phyloP scores from a whole-genome alignment of 2,329 filamentous ascomycete genomes.

The Hysterium pulicare region DNA sequence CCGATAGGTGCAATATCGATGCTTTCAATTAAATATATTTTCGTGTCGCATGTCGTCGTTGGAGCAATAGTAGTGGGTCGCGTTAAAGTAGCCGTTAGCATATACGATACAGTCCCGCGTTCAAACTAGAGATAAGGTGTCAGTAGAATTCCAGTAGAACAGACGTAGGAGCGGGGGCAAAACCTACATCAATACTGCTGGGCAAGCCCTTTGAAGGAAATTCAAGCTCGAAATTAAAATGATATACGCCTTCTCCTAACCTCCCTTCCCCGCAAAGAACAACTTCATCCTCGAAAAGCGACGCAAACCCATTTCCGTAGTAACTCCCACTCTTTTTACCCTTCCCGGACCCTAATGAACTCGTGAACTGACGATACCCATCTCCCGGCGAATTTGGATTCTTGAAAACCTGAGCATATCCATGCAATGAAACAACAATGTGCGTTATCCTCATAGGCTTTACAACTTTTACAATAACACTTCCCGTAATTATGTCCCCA shows the following conservation, averaged over 20 bases:
- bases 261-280: constrained; percentile 76
- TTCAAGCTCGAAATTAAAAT: constrained; percentile 73
- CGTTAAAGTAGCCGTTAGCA: constrained; percentile 85
- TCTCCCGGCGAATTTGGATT: constrained; percentile 61
- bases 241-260: constrained; percentile 69
- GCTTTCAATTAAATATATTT: constrained; percentile 73
- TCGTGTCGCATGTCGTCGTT: constrained; percentile 74
- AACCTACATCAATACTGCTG: constrained; percentile 89
- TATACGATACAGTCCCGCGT: constrained; percentile 86
- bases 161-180: constrained; percentile 5
- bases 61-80: constrained; percentile 82
- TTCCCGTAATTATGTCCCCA: constrained; percentile 70
- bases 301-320: constrained; percentile 74
- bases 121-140: constrained; percentile 78
- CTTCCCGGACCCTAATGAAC: constrained; percentile 52
- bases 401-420: constrained; percentile 76
- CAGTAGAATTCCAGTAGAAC: constrained; percentile 10
- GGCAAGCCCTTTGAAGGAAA: constrained; percentile 68
- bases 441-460: constrained; percentile 77
- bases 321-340: constrained; percentile 55
- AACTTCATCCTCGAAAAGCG: constrained; percentile 77
- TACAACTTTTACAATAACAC: constrained; percentile 67
- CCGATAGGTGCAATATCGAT: constrained; percentile 78
- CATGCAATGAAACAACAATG: constrained; percentile 72
- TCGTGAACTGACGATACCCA: constrained; percentile 45